Percentiles rank a stretch among this genome's conserved stretches.
Evolutionary conservation across 129 eudicot genomes (phyloP).

Genomic region (Tagetes patula): DNA sequence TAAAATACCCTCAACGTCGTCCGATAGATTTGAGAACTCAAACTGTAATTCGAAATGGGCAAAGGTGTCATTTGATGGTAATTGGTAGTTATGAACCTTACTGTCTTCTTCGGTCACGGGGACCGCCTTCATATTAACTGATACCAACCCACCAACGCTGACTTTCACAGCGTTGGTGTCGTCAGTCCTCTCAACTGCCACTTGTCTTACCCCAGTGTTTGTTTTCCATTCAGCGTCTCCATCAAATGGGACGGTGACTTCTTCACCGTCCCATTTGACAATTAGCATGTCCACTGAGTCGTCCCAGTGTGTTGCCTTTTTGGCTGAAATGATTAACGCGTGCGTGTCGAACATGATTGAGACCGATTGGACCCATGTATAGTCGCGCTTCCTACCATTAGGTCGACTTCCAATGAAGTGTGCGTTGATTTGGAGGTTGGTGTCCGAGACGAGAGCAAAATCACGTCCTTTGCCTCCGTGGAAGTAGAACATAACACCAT

Average conservation of each 20-base stretch:
- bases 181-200: constrained; percentile 52
- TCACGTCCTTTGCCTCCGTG: constrained; percentile 57
- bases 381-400: constrained; percentile 55
- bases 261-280: constrained; percentile 42
- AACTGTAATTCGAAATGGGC: constrained; percentile 67
- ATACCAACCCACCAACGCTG: constrained; percentile 37
- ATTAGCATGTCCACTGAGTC: constrained; percentile 44
- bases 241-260: constrained; percentile 37
- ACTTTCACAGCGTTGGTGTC: constrained; percentile 47
- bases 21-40: constrained; percentile 35
- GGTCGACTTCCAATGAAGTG: constrained; percentile 65
- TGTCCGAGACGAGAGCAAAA: constrained; percentile 54
- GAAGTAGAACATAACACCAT: constrained; percentile 72
- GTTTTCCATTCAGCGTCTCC: constrained; percentile 54
- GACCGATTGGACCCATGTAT: constrained; percentile 71
- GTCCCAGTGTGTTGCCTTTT: constrained; percentile 46
- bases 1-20: constrained; percentile 51
- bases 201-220: constrained; percentile 34
- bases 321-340: constrained; percentile 47
- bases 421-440: constrained; percentile 65
- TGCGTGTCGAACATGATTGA: constrained; percentile 53
- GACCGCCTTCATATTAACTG: constrained; percentile 42
- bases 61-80: constrained; percentile 51
- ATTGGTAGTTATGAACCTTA: constrained; percentile 52
- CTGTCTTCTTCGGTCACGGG: constrained; percentile 53